Percentiles rank a stretch among this genome's conserved stretches.
These are phyloP conservation scores for Schizothecium vesticola DNA, from an alignment of 495 filamentous ascomycete species.

Conservation along the genomic window DNA sequence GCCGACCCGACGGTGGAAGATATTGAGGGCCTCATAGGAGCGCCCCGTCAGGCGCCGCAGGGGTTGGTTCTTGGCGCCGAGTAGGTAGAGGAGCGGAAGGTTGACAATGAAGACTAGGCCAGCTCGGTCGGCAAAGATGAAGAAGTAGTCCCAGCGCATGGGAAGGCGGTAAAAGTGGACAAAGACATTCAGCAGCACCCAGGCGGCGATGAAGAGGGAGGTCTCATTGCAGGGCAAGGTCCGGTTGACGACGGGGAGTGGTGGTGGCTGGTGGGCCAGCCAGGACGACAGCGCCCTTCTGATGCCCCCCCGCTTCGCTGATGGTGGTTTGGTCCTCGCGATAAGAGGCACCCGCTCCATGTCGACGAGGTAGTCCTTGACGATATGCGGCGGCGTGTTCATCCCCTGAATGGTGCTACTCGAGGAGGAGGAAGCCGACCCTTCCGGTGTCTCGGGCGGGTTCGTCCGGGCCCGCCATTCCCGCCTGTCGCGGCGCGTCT, in stretches of 20 bases:
- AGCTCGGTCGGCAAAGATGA: constrained; percentile 51
- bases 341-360: constrained; percentile 20
- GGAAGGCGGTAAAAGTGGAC: constrained; percentile 48
- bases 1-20: constrained; percentile 45
- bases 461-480: constrained; percentile 14
- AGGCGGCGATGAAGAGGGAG: constrained; percentile 43
- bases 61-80: constrained; percentile 60
- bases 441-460: not conserved
- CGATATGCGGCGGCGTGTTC: not conserved
- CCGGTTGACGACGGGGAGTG: constrained; percentile 51
- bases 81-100: constrained; percentile 55
- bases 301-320: not conserved
- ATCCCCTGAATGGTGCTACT: constrained; percentile 13
- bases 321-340: not conserved
- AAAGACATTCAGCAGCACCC: constrained; percentile 52
- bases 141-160: constrained; percentile 40
- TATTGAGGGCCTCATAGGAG: constrained; percentile 60
- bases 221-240: constrained; percentile 48
- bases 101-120: constrained; percentile 51
- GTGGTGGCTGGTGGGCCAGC: constrained; percentile 49
- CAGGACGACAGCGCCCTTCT: constrained; percentile 21
- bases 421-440: constrained; percentile 12
- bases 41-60: constrained; percentile 52
- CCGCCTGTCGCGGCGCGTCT: constrained; percentile 13
- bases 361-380: constrained; percentile 13